These are phyloP conservation scores for Penicillium sp. DNA, from an alignment of 2,329 filamentous ascomycete genomes.

Conservation along the genomic window DNA sequence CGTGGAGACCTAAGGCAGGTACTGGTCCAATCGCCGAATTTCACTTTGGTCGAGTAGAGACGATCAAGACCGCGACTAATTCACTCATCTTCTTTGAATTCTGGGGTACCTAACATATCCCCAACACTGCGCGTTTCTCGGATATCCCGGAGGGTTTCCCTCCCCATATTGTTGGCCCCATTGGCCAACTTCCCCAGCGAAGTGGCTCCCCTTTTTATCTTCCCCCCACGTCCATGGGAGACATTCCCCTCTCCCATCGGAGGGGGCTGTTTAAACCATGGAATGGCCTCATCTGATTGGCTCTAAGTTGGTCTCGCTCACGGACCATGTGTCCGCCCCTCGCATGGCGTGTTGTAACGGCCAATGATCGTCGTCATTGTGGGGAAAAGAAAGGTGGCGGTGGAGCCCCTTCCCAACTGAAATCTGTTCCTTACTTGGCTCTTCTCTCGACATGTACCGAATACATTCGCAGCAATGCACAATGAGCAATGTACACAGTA, in stretches of 20 bases:
- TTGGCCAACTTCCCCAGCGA: slow-evolving; percentile 5
- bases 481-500: not conserved
- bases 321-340: slow-evolving; percentile 28
- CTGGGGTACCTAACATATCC: too few species aligned
- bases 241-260: slow-evolving; percentile 1
- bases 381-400: slow-evolving; percentile 20
- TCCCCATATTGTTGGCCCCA: not conserved
- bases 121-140: not conserved
- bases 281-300: slow-evolving; percentile 17
- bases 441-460: too few species aligned
- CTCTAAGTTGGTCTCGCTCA: slow-evolving; percentile 4
- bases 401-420: slow-evolving; percentile 15
- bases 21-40: slow-evolving; percentile 19
- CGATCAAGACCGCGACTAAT: too few species aligned
- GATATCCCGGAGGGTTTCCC: slow-evolving; percentile 5
- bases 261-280: not conserved
- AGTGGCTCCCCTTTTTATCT: not conserved
- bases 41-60: not conserved
- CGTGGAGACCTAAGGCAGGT: slow-evolving; percentile 26
- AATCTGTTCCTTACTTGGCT: slow-evolving; percentile 12
- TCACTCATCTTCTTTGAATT: too few species aligned
- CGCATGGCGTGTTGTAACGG: slow-evolving; percentile 21
- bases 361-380: slow-evolving; percentile 18
- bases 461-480: too few species aligned
- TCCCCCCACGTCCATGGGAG: slow-evolving; percentile 4